Base-by-base conservation (phyloP, 2,329 filamentous ascomycete species). In the Arthroderma sp. region DNA sequence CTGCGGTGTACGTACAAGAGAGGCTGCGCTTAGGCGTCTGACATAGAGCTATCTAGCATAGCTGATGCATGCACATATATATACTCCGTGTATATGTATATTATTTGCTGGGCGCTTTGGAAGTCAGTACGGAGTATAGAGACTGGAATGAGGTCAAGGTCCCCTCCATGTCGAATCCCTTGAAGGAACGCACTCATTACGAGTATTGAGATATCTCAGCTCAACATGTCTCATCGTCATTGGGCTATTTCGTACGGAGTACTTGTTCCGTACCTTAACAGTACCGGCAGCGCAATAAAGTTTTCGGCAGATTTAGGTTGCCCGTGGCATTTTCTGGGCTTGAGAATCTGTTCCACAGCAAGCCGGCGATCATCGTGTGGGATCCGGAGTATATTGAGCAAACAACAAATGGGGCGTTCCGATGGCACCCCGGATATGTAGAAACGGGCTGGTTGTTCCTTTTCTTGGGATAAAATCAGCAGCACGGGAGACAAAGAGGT, bases 221-320 rank as follows among this genome's bases (percentile, higher is more conserved):
- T n/a, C 47, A 19, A 31, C 41, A 47, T 25, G 41, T 47, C 41
- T 47, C 19, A 11, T 47, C 19, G 6, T 25, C 41, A 47, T 47
- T 47, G 17, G 25, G 47, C 23, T 7, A 11, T 9, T n/a, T n/a
- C 5, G 19, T 8, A n/a, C n/a, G n/a, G n/a, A n/a, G n/a, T n/a
- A 51, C 47, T 33, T 13, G 17, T 33, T n/a, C 47, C 47, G 25
- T 51, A 31, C 47, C 47, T 51, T 35, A 51, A 15, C 47, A 51
- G 47, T 51, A 51, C 47, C 47, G 47, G 47, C 47, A 51, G 47
- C 33, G 47, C 47, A 51, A 51, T 51, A 51, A 19, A 51, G 47
- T 51, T 51, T 51, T 51, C 47, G 47, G 47, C 47, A 51, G 47
- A 51, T 51, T 51, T 51, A 51, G 47, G 47, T 51, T 51, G 23